Evolutionary conservation across 2,329 filamentous ascomycete genomes (phyloP), one percentile per base, ranked within the genome.

Genomic region (Xylariaceae sp.): DNA sequence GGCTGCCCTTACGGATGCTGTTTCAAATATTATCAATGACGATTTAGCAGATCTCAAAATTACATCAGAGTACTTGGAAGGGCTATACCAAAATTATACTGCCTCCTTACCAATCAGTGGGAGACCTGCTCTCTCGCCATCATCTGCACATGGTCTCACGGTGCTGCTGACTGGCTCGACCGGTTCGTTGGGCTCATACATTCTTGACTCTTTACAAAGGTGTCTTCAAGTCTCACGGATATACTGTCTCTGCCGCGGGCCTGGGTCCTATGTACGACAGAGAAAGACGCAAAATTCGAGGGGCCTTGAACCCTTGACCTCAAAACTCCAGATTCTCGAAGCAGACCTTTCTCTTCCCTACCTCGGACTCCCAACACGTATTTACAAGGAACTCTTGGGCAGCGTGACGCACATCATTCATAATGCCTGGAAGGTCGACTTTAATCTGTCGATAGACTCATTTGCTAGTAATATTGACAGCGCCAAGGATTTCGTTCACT

Each of bases 161-260:
- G 47, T 59, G 8, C 29, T 59, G 21, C n/a, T 59, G 7, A 59
- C 56, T 1, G 56, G 56, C 1, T 52, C 55, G 8, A 59, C 55
- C 2, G 56, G 56, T 20, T 54, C 55, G 0, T 33, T 59, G 17
- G 56, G 56, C 2, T 49, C 55, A 12, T 56, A 59, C 33, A 43
- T 58, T 10, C 46, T 59, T 6, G 48, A 55, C 37, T 40, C 42
- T 1, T 22, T 59, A n/a, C 34, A 47, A 5, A 20, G 25, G 5
- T 34, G 53, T 17, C 5, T 23, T n/a, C 11, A 35, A 10, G 43
- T 59, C 6, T 36, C 44, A 6, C 22, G 20, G 5, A 47, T 59
- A 17, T 53, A 53, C 48, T 55, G 54, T 33, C 54, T 59, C 4
- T 53, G 48, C 27, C 51, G 55, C 3, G 55, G 51, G 1, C 36